Evolutionary conservation across 495 filamentous ascomycete species (phyloP).

Genomic region (Neurospora pannonica): DNA sequence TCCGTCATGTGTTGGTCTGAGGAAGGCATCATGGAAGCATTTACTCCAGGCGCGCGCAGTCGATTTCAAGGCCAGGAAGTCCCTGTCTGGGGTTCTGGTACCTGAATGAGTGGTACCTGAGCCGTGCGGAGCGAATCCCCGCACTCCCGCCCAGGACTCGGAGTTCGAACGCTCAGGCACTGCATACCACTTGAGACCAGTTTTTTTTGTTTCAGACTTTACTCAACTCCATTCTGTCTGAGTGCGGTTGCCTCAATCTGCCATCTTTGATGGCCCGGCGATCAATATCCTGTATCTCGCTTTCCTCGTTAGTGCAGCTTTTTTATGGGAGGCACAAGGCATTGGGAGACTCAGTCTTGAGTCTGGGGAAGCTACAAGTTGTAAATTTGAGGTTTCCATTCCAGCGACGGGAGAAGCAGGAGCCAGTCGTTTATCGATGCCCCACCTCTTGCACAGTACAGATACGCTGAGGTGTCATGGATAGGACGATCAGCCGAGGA

Average conservation of each 20-base stretch:
- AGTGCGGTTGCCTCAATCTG: background rate
- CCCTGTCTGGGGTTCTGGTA: background rate
- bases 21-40: background rate
- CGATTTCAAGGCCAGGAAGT: background rate
- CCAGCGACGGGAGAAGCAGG: background rate
- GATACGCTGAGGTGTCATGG: background rate
- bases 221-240: background rate
- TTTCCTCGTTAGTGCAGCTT: background rate
- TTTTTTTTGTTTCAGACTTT: background rate
- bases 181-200: background rate
- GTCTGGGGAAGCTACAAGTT: background rate
- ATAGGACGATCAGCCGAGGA: background rate
- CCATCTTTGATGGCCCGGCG: background rate
- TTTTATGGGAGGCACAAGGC: background rate
- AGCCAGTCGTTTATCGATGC: background rate
- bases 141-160: background rate
- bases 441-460: background rate
- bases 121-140: background rate
- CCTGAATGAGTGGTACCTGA: background rate
- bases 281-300: background rate
- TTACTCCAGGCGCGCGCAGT: background rate
- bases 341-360: background rate
- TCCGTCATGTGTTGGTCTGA: background rate
- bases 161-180: background rate
- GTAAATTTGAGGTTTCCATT: background rate